Percentiles rank a stretch among this genome's conserved stretches.
These are phyloP conservation scores for Elongisporangium senticosum DNA, from an alignment of 352 stramenopile genomes.

Conservation along the genomic window DNA sequence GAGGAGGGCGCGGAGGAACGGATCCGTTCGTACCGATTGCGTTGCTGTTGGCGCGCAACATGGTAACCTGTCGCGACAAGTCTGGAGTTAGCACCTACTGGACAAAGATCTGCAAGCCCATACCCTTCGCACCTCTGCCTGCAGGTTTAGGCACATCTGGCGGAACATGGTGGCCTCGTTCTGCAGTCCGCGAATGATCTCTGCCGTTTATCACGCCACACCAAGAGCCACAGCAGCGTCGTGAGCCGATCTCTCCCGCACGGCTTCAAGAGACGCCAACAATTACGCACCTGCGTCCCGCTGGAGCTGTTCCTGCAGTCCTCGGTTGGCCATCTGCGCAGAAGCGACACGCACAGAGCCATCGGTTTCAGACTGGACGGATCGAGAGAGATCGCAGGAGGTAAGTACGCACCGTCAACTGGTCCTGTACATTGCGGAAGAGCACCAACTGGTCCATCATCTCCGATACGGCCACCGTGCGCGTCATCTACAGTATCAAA, in stretches of 20 bases:
- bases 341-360: neutral
- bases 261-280: neutral
- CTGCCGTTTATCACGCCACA: constrained; percentile 12
- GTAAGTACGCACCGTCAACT: constrained; percentile 46
- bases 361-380: neutral
- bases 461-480: constrained; percentile 64
- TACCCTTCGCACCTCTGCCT: constrained; percentile 49
- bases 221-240: neutral
- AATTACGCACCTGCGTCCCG: constrained; percentile 39
- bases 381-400: neutral
- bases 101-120: neutral
- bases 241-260: neutral
- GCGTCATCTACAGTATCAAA: constrained; percentile 32
- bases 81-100: neutral
- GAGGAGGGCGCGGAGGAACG: constrained; percentile 5
- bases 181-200: constrained; percentile 59
- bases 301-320: constrained; percentile 64
- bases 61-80: constrained; percentile 1
- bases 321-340: constrained; percentile 54
- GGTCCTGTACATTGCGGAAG: constrained; percentile 54
- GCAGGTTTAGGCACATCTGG: constrained; percentile 77
- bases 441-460: constrained; percentile 76
- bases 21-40: neutral
- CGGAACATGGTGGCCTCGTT: constrained; percentile 81
- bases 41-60: constrained; percentile 8